Conservation (phyloP, 2,329 filamentous ascomycete species). For the Chaetomium globosum region DNA sequence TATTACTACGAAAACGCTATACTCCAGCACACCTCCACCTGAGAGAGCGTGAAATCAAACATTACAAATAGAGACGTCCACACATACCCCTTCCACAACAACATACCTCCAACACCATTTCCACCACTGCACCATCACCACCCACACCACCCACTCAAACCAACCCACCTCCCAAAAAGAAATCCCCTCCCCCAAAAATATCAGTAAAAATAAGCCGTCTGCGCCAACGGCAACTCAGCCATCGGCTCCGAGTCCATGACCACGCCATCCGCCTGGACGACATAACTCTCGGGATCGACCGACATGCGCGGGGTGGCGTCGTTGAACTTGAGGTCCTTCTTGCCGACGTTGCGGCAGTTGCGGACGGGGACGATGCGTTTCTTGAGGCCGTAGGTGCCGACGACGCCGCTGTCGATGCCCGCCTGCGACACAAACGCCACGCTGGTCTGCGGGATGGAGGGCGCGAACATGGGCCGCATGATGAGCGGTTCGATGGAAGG, state of each 20-base stretch:
- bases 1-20: conserved; percentile 1
- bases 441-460: conserved; percentile 69
- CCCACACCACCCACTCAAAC: not conserved
- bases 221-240: conserved; percentile 70
- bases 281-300: conserved; percentile 89
- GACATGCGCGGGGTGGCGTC: conserved; percentile 80
- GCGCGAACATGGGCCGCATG: conserved; percentile 82
- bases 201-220: conserved; percentile 77
- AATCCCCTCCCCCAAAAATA: not conserved
- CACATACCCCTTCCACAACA: not conserved
- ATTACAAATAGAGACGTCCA: not conserved
- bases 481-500: conserved; percentile 85
- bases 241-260: conserved; percentile 74
- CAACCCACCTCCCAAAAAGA: not conserved
- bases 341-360: conserved; percentile 72
- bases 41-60: not conserved
- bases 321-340: conserved; percentile 91
- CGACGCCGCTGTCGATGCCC: conserved; percentile 66
- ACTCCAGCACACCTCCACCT: not conserved
- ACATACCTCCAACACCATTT: not conserved
- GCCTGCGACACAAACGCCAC: conserved; percentile 82
- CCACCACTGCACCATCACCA: not conserved
- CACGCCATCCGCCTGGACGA: conserved; percentile 80
- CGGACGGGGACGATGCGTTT: conserved; percentile 81
- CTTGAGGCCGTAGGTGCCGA: conserved; percentile 72